Base-by-base conservation (phyloP, 139 green algal species). In the Haematococcus lacustris region DNA sequence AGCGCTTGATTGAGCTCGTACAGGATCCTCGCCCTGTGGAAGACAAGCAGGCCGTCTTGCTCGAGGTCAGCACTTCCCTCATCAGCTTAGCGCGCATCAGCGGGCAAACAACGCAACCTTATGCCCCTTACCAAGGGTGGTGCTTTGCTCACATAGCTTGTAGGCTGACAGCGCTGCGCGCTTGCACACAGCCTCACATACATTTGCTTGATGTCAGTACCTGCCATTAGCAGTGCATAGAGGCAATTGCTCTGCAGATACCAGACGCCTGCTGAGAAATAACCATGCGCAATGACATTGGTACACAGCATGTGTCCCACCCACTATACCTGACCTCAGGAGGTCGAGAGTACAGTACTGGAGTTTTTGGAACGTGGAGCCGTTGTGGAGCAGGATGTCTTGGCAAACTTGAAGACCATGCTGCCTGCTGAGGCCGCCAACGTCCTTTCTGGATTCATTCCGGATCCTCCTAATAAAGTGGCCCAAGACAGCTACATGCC, bases 11-110 rank as follows among this genome's bases (percentile, higher is more conserved):
- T 6, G 66, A 86, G 51, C 76, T 92, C 38, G 64, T 85, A 21
- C 80, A 89, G 40, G 87, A 91, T 67, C 80, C 87, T 28, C 76
- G 87, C 2, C 79, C 88, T 0, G 57, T 92, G 2, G 82, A 89
- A 26, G 78, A 88, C 59, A 92, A 92, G 77, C 78, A 87, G 73
- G 71, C 76, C 32, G 81, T 84, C 17, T 51, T 89, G 30, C 43
- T 87, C 33, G 70, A 84, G 81, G 81, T 88, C 35, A 35, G 69
- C 21, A 3, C n/a, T n/a, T n/a, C n/a, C n/a, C n/a, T n/a, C n/a
- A n/a, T n/a, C n/a, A n/a, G n/a, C n/a, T n/a, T n/a, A n/a, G n/a
- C n/a, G n/a, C n/a, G n/a, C n/a, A n/a, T n/a, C n/a, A n/a, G n/a
- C n/a, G n/a, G n/a, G n/a, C n/a, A n/a, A n/a, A n/a, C n/a, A n/a